phyloP scores from a whole-genome alignment of 2,329 filamentous ascomycete genomes.

The Alternaria hordeiaustralica region DNA sequence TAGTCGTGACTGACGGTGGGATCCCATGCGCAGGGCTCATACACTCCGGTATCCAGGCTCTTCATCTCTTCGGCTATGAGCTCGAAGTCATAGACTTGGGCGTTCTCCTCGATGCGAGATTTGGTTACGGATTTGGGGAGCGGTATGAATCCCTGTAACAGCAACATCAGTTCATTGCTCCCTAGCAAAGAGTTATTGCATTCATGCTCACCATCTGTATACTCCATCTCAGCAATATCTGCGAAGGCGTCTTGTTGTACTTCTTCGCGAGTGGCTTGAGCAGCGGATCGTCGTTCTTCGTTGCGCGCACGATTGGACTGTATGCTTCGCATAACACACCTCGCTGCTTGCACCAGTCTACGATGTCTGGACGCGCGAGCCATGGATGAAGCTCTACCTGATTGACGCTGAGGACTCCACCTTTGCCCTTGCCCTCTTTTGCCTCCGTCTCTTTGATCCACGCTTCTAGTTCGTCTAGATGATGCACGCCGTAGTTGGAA shows the following conservation, averaged over 20 bases:
- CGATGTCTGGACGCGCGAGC: constrained; percentile 80
- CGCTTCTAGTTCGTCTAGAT: constrained; percentile 61
- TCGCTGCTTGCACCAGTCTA: constrained; percentile 72
- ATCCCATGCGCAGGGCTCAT: constrained; percentile 66
- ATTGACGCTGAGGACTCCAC: constrained; percentile 78
- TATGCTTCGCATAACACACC: constrained; percentile 58
- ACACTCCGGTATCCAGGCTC: constrained; percentile 60
- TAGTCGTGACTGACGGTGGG: constrained; percentile 55
- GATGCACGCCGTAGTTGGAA: constrained; percentile 62
- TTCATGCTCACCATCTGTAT: constrained; percentile 42
- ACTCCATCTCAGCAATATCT: constrained; percentile 68
- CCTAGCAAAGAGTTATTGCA: too few species aligned
- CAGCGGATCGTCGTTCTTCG: constrained; percentile 60
- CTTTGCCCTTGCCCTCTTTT: constrained; percentile 67
- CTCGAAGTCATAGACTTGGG: constrained; percentile 66
- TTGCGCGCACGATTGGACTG: constrained; percentile 53
- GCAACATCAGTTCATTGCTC: neutral
- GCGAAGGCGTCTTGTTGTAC: constrained; percentile 63
- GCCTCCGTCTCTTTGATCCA: constrained; percentile 68
- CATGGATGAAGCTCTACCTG: constrained; percentile 89
- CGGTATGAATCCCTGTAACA: constrained; percentile 63
- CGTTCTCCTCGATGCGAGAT: constrained; percentile 66
- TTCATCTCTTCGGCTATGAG: constrained; percentile 65
- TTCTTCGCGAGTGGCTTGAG: constrained; percentile 61
- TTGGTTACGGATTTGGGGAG: constrained; percentile 68